Base-by-base conservation (phyloP, 176 grass and related monocot species). In the Tuctoria greenei region DNA sequence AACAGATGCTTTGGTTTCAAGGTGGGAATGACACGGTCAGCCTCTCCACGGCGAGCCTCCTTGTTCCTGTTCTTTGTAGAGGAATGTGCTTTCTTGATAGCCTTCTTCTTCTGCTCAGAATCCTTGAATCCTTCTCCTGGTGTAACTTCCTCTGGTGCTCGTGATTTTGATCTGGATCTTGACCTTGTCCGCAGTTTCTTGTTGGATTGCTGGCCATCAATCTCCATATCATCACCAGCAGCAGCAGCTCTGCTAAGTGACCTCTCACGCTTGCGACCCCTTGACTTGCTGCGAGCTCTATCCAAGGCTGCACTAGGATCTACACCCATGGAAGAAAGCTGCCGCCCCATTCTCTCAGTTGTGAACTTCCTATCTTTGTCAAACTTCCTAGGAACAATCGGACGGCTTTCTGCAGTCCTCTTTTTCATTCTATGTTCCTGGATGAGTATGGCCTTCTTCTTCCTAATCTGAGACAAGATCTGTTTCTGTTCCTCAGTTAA, bases 1-100 rank as follows among this genome's bases (percentile, higher is more conserved):
- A 89, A 97, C 18, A 97, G 75, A 79, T 97, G 93, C 41, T 97
- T 97, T 16, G 93, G 93, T 57, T 88, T 93, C 90, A 97, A 75
- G 28, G 85, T 93, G 42, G 84, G 85, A 77, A 97, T 93, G 31
- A 91, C 87, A 14, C 93, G 89, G 34, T 97, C 93, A 1, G 69
- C 90, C 83, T 97, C 93, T 80, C 93, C 93, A 60, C 80, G 76
- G 24, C 88, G 78, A 64, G 90, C 93, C n/a, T 83, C 69, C 85
- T 97, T 97, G 58, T 93, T 97, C 81, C 93, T 91, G 4, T 79
- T 41, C 85, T n/a, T 91, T 14, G 79, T 81, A 10, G 90, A 46
- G 10, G 76, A 75, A 45, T 84, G 82, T 0, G 78, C 81, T 13
- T 87, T 90, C 80, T 87, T 87, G 56, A 93, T 67, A 12, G 90